Evolutionary conservation across 2,329 filamentous ascomycete species (phyloP).

Genomic region (Leptographium radiaticola): DNA sequence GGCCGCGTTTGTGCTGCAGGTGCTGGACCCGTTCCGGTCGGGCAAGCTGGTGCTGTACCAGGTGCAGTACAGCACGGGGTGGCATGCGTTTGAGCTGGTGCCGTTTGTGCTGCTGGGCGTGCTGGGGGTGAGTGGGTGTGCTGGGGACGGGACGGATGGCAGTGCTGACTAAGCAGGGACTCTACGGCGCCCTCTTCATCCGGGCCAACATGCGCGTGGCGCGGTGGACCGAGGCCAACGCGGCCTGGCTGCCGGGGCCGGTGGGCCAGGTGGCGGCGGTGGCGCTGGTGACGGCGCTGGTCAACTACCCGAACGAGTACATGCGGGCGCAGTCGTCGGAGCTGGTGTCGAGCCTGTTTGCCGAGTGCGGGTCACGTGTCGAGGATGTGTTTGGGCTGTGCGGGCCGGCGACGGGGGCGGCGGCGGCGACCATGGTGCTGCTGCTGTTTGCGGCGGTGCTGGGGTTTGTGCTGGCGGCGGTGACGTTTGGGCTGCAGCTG

Average conservation of each 20-base stretch:
- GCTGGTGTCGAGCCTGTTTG: conserved; percentile 81
- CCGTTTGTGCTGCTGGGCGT: conserved; percentile 81
- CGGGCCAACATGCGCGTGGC: conserved; percentile 83
- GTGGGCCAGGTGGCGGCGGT: conserved; percentile 70
- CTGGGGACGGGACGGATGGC: too few relatives aligned
- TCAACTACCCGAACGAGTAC: conserved; percentile 94
- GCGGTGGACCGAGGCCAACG: conserved; percentile 57
- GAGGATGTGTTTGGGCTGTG: conserved; percentile 88
- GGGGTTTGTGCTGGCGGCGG: conserved; percentile 70
- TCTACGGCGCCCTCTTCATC: conserved; percentile 92
- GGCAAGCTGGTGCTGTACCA: conserved; percentile 94
- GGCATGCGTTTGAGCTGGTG: conserved; percentile 88
- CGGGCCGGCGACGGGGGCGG: conserved; percentile 71
- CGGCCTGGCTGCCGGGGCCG: conserved; percentile 53
- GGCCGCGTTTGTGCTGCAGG: conserved; percentile 86
- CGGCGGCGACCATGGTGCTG: conserved; percentile 68
- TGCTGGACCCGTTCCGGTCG: conserved; percentile 85
- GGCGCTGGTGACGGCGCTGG: conserved; percentile 67
- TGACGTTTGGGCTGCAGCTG: conserved; percentile 90
- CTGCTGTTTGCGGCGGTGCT: conserved; percentile 70
- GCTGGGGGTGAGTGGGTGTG: conserved; percentile 43
- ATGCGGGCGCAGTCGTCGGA: conserved; percentile 89
- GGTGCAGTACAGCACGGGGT: conserved; percentile 80
- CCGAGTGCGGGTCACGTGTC: conserved; percentile 70
- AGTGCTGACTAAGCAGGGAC: conserved; percentile 37